Base-by-base conservation (phyloP, 148 eudicot genomes). In the Pharnaceum exiguum region DNA sequence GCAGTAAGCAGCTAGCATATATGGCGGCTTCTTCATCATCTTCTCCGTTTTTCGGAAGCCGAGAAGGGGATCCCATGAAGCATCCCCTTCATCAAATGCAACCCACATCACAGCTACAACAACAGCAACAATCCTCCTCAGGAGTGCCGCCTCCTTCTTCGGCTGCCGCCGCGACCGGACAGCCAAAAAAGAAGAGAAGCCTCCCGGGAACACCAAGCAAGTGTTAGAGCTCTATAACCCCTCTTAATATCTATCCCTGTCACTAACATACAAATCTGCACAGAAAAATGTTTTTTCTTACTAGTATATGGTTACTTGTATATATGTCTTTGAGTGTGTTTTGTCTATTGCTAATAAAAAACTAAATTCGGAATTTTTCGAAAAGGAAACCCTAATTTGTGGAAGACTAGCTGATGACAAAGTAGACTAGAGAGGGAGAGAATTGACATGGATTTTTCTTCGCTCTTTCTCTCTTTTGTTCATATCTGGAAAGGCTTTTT, bases 191-290 rank as follows among this genome's bases (percentile, higher is more conserved):
- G 60, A 72, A 66, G 62, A 68, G 81, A 57, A 68, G 64, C 57
- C 74, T 56, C 36, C 75, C 81, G 9, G 81, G 81, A 44, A 56
- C 74, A 38, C 68, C 77, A 68, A 60, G 71, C 81, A 77, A 77
- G 64, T 68, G 63, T 68, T 51, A 62, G 73, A 29, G 10, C 23
- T 21, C 26, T 13, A 37, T 52, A 67, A 40, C 46, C 60, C 38
- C 40, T 60, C 31, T 26, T 19, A n/a, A n/a, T n/a, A n/a, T n/a
- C n/a, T n/a, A n/a, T n/a, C n/a, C n/a, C 10, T 48, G 2, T 15
- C 46, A 35, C 8, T 8, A 23, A 35, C 43, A 17, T 27, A 25
- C 18, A 58, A 33, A 25, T 22, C 15, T 49, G 37, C 35, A 13
- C 26, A 23, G 4, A 13, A 13, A 54, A 35, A 31, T 19, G 21